phyloP scores from a whole-genome alignment of 2,329 filamentous ascomycete species.

The Beauveria australis region DNA sequence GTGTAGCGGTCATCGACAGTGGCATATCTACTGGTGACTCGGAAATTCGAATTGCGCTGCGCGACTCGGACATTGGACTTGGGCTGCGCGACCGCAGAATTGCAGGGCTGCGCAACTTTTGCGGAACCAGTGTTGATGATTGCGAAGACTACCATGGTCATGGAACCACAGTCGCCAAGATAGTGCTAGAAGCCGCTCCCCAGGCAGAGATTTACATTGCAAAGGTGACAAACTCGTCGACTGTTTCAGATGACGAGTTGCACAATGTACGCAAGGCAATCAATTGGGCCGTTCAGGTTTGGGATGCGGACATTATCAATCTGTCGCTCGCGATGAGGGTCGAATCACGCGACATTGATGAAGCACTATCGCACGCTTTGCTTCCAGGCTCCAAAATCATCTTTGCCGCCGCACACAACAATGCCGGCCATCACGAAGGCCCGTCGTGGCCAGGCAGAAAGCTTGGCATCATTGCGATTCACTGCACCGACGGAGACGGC shows the following conservation, averaged over 20 bases:
- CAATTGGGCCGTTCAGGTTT: neutral
- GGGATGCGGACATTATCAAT: neutral
- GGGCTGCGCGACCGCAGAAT: neutral
- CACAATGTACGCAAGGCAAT: neutral
- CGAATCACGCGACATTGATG: neutral
- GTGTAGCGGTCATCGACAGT: neutral
- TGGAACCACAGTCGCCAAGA: neutral
- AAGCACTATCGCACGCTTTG: neutral
- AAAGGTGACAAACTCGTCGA: neutral
- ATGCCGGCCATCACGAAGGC: neutral
- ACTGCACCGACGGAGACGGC: neutral
- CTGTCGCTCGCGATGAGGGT: neutral
- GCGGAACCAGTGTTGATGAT: neutral
- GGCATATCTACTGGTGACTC: neutral
- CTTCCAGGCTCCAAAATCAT: neutral
- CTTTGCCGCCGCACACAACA: neutral
- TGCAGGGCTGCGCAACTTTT: neutral
- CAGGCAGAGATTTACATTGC: neutral
- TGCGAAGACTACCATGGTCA: neutral
- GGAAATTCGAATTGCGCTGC: neutral
- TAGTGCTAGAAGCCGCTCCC: neutral
- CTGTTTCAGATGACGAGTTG: neutral
- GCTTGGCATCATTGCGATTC: neutral
- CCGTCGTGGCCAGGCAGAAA: neutral
- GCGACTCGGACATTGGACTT: no score